These are phyloP conservation scores for Rhodotorula sp. DNA, from an alignment of 1,284 basidiomycete species.

Conservation along the genomic window DNA sequence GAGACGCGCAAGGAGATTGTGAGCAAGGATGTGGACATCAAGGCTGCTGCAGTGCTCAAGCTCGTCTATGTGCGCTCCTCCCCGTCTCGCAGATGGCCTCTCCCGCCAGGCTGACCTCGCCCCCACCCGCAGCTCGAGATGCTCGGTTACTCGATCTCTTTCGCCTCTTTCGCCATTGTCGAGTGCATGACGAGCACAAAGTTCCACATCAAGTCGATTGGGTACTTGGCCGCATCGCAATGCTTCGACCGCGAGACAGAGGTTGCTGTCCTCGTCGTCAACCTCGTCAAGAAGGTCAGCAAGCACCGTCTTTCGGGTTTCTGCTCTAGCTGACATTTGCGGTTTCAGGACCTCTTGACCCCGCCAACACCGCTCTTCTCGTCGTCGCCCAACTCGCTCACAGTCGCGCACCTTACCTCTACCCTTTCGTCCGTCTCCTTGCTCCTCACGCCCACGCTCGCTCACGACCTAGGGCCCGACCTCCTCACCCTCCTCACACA, in stretches of 20 bases:
- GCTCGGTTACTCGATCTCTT: constrained; percentile 86
- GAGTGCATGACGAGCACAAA: constrained; percentile 95
- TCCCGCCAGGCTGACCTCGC: background rate
- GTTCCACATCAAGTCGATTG: constrained; percentile 90
- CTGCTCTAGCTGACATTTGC: background rate
- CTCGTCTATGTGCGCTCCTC: constrained; percentile 80
- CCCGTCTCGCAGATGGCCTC: background rate
- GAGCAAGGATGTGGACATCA: constrained; percentile 93
- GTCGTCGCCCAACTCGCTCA: constrained; percentile 57
- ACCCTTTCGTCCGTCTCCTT: constrained; percentile 83
- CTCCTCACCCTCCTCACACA: constrained; percentile 87
- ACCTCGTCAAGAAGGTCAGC: constrained; percentile 89
- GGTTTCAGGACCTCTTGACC: constrained; percentile 74
- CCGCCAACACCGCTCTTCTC: constrained; percentile 66
- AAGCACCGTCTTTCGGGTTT: background rate
- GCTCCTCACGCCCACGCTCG: constrained; percentile 83
- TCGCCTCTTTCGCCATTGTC: constrained; percentile 89
- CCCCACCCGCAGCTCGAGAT: constrained; percentile 71
- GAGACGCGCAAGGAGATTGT: constrained; percentile 89
- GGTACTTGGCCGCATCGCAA: constrained; percentile 90
- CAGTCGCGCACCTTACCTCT: constrained; percentile 40
- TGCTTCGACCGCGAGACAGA: constrained; percentile 94
- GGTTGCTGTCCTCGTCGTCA: constrained; percentile 96
- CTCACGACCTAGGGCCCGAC: constrained; percentile 83
- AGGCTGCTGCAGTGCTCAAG: constrained; percentile 92